A percentile compares a stretch with the other conserved stretches of the same genome.
Conservation (phyloP, 768 basidiomycete species). For the Gymnopilus junonius region DNA sequence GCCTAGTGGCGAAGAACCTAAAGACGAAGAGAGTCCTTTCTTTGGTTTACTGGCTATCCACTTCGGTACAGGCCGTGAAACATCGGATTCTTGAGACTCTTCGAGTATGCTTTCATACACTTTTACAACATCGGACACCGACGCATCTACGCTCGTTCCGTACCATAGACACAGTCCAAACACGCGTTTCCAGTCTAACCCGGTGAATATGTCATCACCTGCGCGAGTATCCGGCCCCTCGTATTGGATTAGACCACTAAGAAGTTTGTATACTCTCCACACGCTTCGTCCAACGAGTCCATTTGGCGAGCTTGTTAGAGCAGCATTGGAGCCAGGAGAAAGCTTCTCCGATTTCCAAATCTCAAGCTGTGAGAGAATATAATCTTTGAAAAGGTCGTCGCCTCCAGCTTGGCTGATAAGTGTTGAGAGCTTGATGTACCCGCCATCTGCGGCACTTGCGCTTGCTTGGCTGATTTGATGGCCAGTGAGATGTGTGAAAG, state of each 20-base stretch:
- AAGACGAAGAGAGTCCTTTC: slow-evolving; percentile 10
- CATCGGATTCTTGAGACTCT: slow-evolving; percentile 31
- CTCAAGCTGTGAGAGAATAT: slow-evolving; percentile 74
- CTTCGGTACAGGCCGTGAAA: slow-evolving; percentile 64
- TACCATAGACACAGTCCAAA: slow-evolving; percentile 95
- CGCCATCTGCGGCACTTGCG: slow-evolving; percentile 70
- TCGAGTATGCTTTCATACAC: slow-evolving; percentile 55
- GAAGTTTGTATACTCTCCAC: slow-evolving; percentile 80
- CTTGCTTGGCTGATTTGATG: slow-evolving; percentile 88
- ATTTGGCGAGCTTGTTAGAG: slow-evolving; percentile 18
- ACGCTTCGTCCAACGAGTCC: slow-evolving; percentile 59
- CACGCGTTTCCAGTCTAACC: slow-evolving; percentile 92
- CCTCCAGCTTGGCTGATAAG: slow-evolving; percentile 88
- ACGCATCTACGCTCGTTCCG: slow-evolving; percentile 68
- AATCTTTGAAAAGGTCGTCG: slow-evolving; percentile 71
- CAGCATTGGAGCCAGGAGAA: slow-evolving; percentile 38
- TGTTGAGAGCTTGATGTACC: slow-evolving; percentile 85
- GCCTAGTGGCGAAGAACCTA: slow-evolving; percentile 19
- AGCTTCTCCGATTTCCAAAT: slow-evolving; percentile 78
- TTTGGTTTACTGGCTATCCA: slow-evolving; percentile 45
- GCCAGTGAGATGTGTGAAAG: slow-evolving; percentile 84
- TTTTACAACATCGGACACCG: slow-evolving; percentile 70
- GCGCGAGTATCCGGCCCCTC: slow-evolving; percentile 55
- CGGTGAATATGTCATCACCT: slow-evolving; percentile 56
- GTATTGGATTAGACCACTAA: slow-evolving; percentile 73